These are phyloP conservation scores for Fusarium devonianum DNA, from an alignment of 2,329 filamentous ascomycete species.

Conservation along the genomic window DNA sequence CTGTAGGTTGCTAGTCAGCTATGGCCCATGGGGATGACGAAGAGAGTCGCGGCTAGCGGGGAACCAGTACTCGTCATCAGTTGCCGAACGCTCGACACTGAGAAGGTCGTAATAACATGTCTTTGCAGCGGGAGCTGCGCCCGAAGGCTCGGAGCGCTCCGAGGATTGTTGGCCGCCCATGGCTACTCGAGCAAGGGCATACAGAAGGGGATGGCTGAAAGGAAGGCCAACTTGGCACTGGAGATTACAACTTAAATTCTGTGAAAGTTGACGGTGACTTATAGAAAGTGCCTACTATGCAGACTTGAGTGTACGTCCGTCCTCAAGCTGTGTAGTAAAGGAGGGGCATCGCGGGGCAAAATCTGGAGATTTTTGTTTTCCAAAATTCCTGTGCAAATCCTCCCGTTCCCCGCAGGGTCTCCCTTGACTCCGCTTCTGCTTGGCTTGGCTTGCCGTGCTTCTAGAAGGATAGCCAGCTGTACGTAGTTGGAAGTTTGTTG, in stretches of 20 bases:
- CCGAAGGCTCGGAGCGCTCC: constrained; percentile 46
- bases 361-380: constrained; percentile 5
- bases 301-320: not conserved
- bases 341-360: constrained; percentile 36
- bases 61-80: constrained; percentile 76
- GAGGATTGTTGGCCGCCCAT: constrained; percentile 68
- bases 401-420: constrained; percentile 12
- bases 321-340: constrained; percentile 9
- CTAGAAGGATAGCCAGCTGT: constrained; percentile 15
- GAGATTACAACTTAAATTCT: too few species aligned
- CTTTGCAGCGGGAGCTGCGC: constrained; percentile 58
- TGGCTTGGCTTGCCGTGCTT: constrained; percentile 4
- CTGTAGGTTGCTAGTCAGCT: constrained; percentile 55
- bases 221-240: too few species aligned
- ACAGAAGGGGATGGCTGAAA: too few species aligned
- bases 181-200: constrained; percentile 5
- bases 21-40: not conserved
- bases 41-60: not conserved
- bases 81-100: constrained; percentile 73
- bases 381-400: constrained; percentile 6
- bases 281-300: too few species aligned
- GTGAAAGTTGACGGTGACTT: constrained; percentile 4
- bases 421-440: constrained; percentile 11
- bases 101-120: constrained; percentile 89
- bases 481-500: constrained; percentile 18